These are phyloP conservation scores for Zanthoxylum bungeanum DNA, from an alignment of 345 rosid species.

Conservation along the genomic window DNA sequence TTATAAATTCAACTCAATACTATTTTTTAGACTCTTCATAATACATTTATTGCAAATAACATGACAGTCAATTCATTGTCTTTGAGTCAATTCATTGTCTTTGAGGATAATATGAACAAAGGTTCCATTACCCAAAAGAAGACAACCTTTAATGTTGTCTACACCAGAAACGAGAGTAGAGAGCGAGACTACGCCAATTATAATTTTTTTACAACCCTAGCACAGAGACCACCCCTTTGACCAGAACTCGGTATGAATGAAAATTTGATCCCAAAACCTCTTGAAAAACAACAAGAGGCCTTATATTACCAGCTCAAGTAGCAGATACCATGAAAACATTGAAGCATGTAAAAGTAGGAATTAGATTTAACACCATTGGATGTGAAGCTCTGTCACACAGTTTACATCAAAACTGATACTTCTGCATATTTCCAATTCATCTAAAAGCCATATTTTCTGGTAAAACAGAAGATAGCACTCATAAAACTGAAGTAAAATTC, in stretches of 20 bases:
- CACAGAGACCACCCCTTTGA: background rate
- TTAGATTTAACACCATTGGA: background rate
- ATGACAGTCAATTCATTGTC: background rate
- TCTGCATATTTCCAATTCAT: background rate
- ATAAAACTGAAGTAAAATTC: slow-evolving; percentile 5
- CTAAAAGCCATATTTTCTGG: background rate
- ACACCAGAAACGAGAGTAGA: background rate
- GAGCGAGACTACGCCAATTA: background rate
- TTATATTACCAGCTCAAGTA: background rate
- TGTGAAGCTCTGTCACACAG: background rate
- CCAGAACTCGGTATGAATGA: background rate
- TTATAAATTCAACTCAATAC: slow-evolving; percentile 10
- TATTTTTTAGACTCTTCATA: background rate
- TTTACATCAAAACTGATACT: background rate
- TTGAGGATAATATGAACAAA: background rate
- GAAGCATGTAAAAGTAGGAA: background rate
- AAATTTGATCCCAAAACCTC: background rate
- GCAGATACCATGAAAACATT: background rate
- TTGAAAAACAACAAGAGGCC: background rate
- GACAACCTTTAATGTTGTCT: background rate
- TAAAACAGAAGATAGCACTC: background rate
- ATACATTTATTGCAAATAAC: too few relatives aligned
- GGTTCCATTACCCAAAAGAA: background rate
- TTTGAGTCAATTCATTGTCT: background rate
- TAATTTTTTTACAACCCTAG: background rate